phyloP scores from a whole-genome alignment of 768 basidiomycete species.

The Chiua virens region DNA sequence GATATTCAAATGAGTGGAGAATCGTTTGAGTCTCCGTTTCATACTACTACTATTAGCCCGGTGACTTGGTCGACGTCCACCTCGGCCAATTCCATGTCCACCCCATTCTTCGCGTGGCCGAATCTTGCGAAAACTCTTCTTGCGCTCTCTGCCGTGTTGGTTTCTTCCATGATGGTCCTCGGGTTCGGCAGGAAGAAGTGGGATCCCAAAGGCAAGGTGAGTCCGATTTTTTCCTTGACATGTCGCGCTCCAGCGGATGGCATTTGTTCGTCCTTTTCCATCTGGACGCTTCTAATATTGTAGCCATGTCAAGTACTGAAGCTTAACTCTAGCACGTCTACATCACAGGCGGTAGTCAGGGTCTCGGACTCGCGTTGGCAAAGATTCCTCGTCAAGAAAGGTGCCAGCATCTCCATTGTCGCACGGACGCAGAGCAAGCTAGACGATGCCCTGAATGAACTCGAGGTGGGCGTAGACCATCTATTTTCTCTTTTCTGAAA shows the following conservation, averaged over 20 bases:
- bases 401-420: conserved; percentile 85
- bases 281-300: too few relatives aligned
- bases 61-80: too few relatives aligned
- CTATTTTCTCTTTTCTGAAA: neutral
- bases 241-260: too few relatives aligned
- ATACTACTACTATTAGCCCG: too few relatives aligned
- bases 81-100: neutral
- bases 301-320: neutral
- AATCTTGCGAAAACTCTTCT: conserved; percentile 5
- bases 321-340: conserved; percentile 65
- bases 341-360: conserved; percentile 81
- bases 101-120: neutral
- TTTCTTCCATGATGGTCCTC: conserved; percentile 16
- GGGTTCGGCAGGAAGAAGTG: conserved; percentile 37
- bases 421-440: conserved; percentile 70
- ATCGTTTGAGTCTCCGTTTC: too few relatives aligned
- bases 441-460: conserved; percentile 52
- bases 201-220: conserved; percentile 49
- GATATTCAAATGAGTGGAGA: too few relatives aligned
- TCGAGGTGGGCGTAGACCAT: conserved; percentile 56
- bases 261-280: too few relatives aligned
- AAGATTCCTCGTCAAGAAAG: conserved; percentile 59
- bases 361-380: conserved; percentile 77
- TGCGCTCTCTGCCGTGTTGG: conserved; percentile 8
- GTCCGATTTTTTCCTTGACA: neutral